Percentiles rank a stretch among this genome's conserved stretches.
Conservation (phyloP, 495 filamentous ascomycete genomes). For the Annulohypoxylon stygium region DNA sequence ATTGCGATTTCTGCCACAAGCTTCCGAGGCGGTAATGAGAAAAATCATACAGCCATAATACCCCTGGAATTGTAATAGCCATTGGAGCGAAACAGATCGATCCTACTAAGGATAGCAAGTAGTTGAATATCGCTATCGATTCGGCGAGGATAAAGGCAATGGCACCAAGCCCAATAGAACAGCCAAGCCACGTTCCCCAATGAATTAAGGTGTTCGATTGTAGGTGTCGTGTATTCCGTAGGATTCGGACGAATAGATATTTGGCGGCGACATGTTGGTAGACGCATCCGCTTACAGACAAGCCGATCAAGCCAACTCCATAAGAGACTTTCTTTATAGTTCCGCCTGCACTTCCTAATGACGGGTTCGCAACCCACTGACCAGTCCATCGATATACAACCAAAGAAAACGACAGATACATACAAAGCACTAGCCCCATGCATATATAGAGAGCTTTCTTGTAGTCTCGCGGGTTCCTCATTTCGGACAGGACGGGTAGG, state of each 20-base stretch:
- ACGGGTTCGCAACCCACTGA: conserved; percentile 53
- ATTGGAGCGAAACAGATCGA: conserved; percentile 49
- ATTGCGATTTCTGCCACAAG: conserved; percentile 23
- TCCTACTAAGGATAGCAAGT: conserved; percentile 51
- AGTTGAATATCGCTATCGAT: conserved; percentile 56
- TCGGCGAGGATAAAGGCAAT: conserved; percentile 52
- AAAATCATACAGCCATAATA: conserved; percentile 36
- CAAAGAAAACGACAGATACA: conserved; percentile 52
- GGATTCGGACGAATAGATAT: conserved; percentile 55
- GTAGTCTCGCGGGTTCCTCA: conserved; percentile 52
- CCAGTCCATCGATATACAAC: conserved; percentile 56
- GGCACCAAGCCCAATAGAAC: conserved; percentile 43
- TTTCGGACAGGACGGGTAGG: conserved; percentile 49
- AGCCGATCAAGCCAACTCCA: conserved; percentile 51
- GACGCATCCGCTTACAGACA: conserved; percentile 37
- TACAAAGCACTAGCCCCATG: conserved; percentile 50
- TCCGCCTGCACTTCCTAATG: conserved; percentile 52
- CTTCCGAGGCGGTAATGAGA: conserved; percentile 27
- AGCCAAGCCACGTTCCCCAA: conserved; percentile 53
- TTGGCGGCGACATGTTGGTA: conserved; percentile 49
- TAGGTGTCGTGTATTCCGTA: conserved; percentile 52
- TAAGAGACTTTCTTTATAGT: conserved; percentile 56
- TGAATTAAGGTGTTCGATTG: conserved; percentile 51
- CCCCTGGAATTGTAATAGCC: conserved; percentile 44
- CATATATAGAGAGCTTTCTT: conserved; percentile 51